These are phyloP conservation scores for Debaryomycetaceae sp. DNA, from an alignment of 1,139 yeast species.

Conservation along the genomic window DNA sequence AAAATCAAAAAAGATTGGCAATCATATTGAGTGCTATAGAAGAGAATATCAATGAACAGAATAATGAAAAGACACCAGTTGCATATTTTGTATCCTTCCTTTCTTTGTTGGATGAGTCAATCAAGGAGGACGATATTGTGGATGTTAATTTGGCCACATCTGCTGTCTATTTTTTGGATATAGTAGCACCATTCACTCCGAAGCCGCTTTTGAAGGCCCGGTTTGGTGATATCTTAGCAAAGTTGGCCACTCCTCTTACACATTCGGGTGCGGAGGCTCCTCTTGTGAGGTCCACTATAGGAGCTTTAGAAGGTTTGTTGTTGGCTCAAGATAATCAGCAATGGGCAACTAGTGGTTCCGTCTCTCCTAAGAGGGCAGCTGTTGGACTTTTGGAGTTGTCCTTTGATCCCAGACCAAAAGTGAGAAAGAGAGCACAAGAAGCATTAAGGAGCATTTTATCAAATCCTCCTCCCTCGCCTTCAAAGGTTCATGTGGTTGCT, in stretches of 20 bases:
- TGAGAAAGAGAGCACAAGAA: constrained; percentile 92
- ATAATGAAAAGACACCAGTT: constrained; percentile 56
- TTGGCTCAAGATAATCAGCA: constrained; percentile 76
- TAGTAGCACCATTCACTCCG: constrained; percentile 75
- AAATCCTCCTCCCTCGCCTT: constrained; percentile 80
- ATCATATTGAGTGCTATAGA: constrained; percentile 84
- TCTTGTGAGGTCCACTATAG: constrained; percentile 75
- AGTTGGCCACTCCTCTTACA: constrained; percentile 78
- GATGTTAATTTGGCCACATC: constrained; percentile 68
- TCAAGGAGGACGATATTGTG: constrained; percentile 48
- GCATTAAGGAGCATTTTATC: constrained; percentile 62
- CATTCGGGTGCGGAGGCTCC: constrained; percentile 78
- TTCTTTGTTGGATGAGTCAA: constrained; percentile 74
- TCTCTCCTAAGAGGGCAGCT: constrained; percentile 80
- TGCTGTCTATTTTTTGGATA: constrained; percentile 77
- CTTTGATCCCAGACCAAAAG: constrained; percentile 90
- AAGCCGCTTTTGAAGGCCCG: constrained; percentile 63
- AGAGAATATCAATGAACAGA: constrained; percentile 75
- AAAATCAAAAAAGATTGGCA: constrained; percentile 75
- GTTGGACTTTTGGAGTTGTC: constrained; percentile 77
- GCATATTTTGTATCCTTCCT: constrained; percentile 84
- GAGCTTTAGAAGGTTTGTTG: constrained; percentile 76
- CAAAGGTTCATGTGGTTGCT: constrained; percentile 74
- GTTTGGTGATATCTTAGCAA: constrained; percentile 73
- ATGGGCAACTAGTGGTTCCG: constrained; percentile 56